Percentiles rank a stretch among this genome's conserved stretches.
Conservation (phyloP, 139 green algal species). For the Astrephomene gubernaculifera region DNA sequence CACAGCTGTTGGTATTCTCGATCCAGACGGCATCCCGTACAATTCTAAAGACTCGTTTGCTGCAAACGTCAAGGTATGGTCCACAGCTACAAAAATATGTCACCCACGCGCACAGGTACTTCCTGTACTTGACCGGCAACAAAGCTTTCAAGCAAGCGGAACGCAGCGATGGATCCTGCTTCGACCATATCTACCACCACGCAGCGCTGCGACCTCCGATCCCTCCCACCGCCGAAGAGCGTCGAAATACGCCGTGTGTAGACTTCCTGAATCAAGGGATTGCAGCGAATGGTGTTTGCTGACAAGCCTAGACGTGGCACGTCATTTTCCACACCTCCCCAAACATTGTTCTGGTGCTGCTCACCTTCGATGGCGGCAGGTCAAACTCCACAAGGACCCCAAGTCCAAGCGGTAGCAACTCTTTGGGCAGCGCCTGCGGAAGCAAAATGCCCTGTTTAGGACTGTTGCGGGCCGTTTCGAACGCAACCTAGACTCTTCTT, state of each 20-base stretch:
- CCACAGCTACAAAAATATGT: conserved; percentile 48
- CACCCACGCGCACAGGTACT: conserved; percentile 62
- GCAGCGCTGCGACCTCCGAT: conserved; percentile 35
- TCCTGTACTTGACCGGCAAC: conserved; percentile 36
- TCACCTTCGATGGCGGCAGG: conserved; percentile 55
- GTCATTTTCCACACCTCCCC: neutral
- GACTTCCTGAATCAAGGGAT: conserved; percentile 43
- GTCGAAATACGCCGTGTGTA: conserved; percentile 39
- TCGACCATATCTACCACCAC: conserved; percentile 60
- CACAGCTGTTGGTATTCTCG: no score
- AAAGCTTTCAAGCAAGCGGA: conserved; percentile 52
- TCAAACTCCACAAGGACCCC: conserved; percentile 63
- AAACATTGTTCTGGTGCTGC: neutral
- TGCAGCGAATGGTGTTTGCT: neutral
- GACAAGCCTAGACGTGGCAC: neutral
- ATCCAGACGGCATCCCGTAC: no score
- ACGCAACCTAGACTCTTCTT: no score
- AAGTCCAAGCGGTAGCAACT: conserved; percentile 49
- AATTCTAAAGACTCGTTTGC: no score
- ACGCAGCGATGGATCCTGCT: conserved; percentile 50
- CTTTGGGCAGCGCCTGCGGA: conserved; percentile 35
- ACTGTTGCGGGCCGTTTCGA: no score
- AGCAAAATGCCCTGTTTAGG: no score
- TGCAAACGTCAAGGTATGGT: no score
- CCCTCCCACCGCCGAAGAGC: conserved; percentile 58